A percentile compares a stretch with the other conserved stretches of the same genome.
These are phyloP conservation scores for Glarea lozoyensis DNA, from an alignment of 495 filamentous ascomycete genomes.

Conservation along the genomic window DNA sequence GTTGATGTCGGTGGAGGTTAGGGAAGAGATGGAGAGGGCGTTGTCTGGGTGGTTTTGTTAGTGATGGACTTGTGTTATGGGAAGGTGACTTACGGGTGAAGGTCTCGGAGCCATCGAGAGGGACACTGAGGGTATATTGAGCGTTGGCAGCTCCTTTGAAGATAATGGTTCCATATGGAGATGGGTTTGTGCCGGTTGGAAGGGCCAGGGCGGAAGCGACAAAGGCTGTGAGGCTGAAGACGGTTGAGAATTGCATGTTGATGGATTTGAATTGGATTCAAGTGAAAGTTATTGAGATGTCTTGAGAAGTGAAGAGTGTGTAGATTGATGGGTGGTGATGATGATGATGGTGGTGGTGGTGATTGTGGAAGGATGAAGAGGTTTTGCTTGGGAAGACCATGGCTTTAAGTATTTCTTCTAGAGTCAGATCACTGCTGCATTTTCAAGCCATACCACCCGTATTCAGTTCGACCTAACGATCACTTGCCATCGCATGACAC, in stretches of 20 bases:
- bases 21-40: conserved; percentile 16
- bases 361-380: no score
- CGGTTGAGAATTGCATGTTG: conserved; percentile 10
- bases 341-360: no score
- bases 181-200: neutral
- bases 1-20: conserved; percentile 4
- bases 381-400: no score
- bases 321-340: no score
- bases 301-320: no score
- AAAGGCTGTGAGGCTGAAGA: conserved; percentile 6
- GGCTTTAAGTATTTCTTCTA: no score
- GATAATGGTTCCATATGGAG: neutral
- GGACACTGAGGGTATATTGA: conserved; percentile 9
- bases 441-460: no score
- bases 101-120: conserved; percentile 7
- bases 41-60: conserved; percentile 7
- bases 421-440: no score
- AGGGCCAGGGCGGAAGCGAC: conserved; percentile 3
- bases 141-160: conserved; percentile 15
- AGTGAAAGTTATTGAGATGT: no score
- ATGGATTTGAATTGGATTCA: no score
- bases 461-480: no score
- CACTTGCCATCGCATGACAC: no score
- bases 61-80: neutral
- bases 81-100: conserved; percentile 6